Evolutionary conservation across 2,329 filamentous ascomycete genomes (phyloP).

Genomic region (Ascochyta pisi): DNA sequence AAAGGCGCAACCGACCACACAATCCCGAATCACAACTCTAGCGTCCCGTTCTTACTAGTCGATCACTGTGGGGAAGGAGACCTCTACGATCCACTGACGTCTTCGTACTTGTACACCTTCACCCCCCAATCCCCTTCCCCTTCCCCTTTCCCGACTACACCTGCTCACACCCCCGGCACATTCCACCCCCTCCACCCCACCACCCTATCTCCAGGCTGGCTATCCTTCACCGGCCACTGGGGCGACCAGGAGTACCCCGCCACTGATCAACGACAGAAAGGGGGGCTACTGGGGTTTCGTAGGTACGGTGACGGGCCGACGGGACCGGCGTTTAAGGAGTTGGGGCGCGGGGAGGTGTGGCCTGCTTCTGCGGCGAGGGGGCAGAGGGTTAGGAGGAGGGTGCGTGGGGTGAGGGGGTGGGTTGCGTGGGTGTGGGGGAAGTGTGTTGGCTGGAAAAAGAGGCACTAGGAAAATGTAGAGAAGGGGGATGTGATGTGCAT

Average conservation of each 20-base stretch:
- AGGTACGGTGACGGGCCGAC: slow-evolving; percentile 65
- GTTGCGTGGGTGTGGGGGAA: too few species aligned
- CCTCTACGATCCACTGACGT: slow-evolving; percentile 64
- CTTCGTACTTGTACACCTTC: slow-evolving; percentile 37
- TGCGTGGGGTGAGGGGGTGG: too few species aligned
- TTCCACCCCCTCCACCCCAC: slow-evolving; percentile 58
- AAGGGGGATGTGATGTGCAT: too few species aligned
- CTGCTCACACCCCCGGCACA: slow-evolving; percentile 24
- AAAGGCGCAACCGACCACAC: slow-evolving; percentile 65
- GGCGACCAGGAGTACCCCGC: slow-evolving; percentile 64
- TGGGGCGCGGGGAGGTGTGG: slow-evolving; percentile 27
- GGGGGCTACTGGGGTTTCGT: slow-evolving; percentile 39
- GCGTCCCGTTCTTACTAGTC: slow-evolving; percentile 53
- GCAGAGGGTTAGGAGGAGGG: neutral
- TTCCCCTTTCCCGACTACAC: too few species aligned
- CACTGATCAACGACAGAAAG: slow-evolving; percentile 53
- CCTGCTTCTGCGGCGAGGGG: slow-evolving; percentile 3
- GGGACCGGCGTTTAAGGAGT: slow-evolving; percentile 56
- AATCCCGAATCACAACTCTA: slow-evolving; percentile 64
- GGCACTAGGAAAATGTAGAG: too few species aligned
- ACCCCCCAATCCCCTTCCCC: too few species aligned
- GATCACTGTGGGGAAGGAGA: slow-evolving; percentile 60
- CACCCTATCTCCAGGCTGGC: slow-evolving; percentile 56
- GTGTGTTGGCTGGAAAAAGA: too few species aligned
- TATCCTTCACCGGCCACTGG: slow-evolving; percentile 65